Conservation (phyloP, 352 stramenopile genomes). For the Phytophthora megakarya region DNA sequence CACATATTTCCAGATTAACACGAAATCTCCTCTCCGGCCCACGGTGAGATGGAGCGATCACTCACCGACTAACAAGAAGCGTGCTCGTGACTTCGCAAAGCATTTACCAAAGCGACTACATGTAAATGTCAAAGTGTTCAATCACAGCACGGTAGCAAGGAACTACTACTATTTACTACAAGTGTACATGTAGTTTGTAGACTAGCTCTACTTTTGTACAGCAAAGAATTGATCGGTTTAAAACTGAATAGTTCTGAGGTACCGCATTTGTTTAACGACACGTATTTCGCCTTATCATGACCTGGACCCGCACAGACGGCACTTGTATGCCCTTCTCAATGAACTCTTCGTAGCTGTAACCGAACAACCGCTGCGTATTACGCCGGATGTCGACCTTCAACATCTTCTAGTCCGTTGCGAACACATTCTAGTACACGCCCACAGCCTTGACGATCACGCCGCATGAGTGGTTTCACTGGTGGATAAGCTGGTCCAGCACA, state of each 20-base stretch:
- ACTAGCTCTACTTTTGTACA: too few species aligned
- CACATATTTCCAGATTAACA: too few species aligned
- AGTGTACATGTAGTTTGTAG: too few species aligned
- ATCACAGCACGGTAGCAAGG: too few species aligned
- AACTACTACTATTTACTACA: too few species aligned
- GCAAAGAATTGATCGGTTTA: too few species aligned
- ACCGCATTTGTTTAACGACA: not conserved
- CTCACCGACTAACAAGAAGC: too few species aligned
- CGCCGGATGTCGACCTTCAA: conserved; percentile 84
- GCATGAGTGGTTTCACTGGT: conserved; percentile 95
- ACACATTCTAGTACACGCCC: conserved; percentile 89
- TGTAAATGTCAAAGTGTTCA: too few species aligned
- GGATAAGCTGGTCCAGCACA: conserved; percentile 94
- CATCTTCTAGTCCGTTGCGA: conserved; percentile 84
- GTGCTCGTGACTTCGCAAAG: too few species aligned
- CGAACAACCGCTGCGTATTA: conserved; percentile 88
- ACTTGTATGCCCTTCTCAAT: conserved; percentile 73
- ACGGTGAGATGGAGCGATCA: too few species aligned
- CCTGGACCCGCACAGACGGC: not conserved
- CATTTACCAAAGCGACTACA: too few species aligned
- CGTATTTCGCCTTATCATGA: not conserved
- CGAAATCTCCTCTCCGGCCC: too few species aligned
- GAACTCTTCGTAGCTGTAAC: conserved; percentile 93
- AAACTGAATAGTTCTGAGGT: not conserved
- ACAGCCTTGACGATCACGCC: conserved; percentile 89